A percentile compares a stretch with the other conserved stretches of the same genome.
Conservation (phyloP, 176 grass and related monocot species). For the Ananas comosus region DNA sequence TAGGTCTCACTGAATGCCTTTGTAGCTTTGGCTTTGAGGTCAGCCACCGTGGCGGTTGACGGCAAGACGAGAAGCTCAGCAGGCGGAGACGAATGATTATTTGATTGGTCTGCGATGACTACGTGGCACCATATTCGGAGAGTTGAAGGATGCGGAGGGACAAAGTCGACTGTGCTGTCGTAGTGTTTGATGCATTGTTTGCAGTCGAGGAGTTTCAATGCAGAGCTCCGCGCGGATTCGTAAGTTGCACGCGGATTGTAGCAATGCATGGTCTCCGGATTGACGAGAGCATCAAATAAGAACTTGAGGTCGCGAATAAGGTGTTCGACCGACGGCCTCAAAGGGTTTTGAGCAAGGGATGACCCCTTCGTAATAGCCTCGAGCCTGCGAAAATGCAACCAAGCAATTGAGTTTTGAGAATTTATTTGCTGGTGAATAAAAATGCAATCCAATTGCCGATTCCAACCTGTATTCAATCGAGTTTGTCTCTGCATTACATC, state of each 20-base stretch:
- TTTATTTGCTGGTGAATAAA: neutral
- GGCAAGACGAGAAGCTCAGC: constrained; percentile 42
- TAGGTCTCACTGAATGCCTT: constrained; percentile 50
- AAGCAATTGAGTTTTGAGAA: neutral
- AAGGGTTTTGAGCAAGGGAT: neutral
- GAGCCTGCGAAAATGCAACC: constrained; percentile 3
- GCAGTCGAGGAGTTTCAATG: constrained; percentile 44
- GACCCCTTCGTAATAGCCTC: neutral
- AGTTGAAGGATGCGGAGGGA: constrained; percentile 27
- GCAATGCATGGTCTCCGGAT: constrained; percentile 39
- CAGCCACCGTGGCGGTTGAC: constrained; percentile 37
- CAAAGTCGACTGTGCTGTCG: constrained; percentile 27
- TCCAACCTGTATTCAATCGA: constrained; percentile 56
- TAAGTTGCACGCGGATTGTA: constrained; percentile 27
- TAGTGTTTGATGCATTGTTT: constrained; percentile 77
- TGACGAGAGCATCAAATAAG: constrained; percentile 37
- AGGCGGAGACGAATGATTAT: constrained; percentile 32
- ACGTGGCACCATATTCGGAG: constrained; percentile 50
- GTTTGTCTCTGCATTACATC: constrained; percentile 41
- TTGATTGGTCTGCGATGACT: constrained; percentile 27
- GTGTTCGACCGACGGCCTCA: constrained; percentile 21
- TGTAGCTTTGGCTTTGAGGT: constrained; percentile 44
- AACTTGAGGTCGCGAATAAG: constrained; percentile 51
- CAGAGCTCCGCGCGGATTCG: constrained; percentile 23
- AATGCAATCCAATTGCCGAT: neutral